Evolutionary conservation across 2,329 filamentous ascomycete genomes (phyloP), one percentile per base, ranked within the genome.

Genomic region (Diaporthe citriasiana): DNA sequence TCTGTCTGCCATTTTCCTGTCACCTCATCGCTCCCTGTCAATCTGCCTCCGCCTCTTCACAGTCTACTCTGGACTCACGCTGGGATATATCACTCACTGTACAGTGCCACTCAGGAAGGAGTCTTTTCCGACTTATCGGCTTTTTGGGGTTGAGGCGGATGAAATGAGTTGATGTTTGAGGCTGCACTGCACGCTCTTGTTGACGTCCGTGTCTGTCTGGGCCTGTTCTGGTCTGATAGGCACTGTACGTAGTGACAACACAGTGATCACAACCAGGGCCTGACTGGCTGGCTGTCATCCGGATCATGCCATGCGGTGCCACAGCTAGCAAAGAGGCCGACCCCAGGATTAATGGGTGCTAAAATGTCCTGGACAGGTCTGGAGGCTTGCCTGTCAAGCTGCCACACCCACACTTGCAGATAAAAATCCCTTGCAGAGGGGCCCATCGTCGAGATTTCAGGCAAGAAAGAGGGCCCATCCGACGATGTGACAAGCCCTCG

Each of bases 281-380:
- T 51, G 60, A 35, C 22, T 66, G 60, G 27, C 63, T 53, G 45
- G 47, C 63, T 68, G 63, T 53, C 63, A 68, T 53, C 63, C 63
- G 63, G 63, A 40, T 53, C 63, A 68, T 68, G 63, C 63, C 63
- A 68, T 40, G 63, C 63, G 30, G 17, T 68, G 63, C 63, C 63
- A 68, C 63, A 33, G 63, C 47, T 53, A 68, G 33, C 33, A 25
- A 9, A 53, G 47, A 51, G n/a, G 47, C 63, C 22, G 47, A 40
- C 47, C 45, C 63, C 63, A 53, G 47, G 47, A 68, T 68, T 12
- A 45, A 51, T 27, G 22, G 63, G 51, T 47, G 45, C 63, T 51
- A 33, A 30, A 25, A 47, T 10, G 27, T 22, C 50, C 30, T 47
- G 60, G 63, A 51, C 59, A 33, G 59, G 17, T 65, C 40, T 47